A percentile compares a stretch with the other conserved stretches of the same genome.
These are phyloP conservation scores for Citrullus colocynthis DNA, from an alignment of 306 rosid genomes.

Conservation along the genomic window DNA sequence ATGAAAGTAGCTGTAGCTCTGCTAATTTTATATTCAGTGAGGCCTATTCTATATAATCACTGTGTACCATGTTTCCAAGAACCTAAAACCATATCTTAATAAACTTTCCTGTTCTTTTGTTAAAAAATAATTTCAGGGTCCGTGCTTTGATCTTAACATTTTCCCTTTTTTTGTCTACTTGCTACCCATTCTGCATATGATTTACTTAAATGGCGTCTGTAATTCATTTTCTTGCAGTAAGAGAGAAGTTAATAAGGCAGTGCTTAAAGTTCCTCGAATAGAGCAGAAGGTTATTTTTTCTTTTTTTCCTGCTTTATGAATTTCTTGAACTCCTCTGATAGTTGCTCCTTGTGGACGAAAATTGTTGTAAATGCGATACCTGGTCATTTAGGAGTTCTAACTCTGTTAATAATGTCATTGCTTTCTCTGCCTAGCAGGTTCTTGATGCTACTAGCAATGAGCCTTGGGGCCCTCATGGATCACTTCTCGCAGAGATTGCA, in stretches of 20 bases:
- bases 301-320: conserved; percentile 4
- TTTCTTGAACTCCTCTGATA: background rate
- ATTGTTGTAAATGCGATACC: background rate
- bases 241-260: conserved; percentile 91
- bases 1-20: background rate
- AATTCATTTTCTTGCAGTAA: conserved; percentile 43
- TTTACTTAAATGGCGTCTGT: background rate
- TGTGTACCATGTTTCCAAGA: background rate
- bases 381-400: background rate
- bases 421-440: conserved; percentile 36
- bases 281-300: conserved; percentile 71
- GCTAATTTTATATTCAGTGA: background rate
- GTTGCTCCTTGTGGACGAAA: background rate
- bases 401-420: background rate
- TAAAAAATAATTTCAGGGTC: background rate
- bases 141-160: background rate
- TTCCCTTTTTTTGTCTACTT: background rate
- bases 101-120: background rate
- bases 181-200: background rate
- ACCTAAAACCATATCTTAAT: background rate
- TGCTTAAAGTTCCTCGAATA: conserved; percentile 95
- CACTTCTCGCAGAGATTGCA: conserved; percentile 90
- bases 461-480: conserved; percentile 99
- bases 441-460: conserved; percentile 99
- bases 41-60: too few species aligned